These are phyloP conservation scores for Blastobotrys ciferrii DNA, from an alignment of 1,139 yeast genomes.

Conservation along the genomic window DNA sequence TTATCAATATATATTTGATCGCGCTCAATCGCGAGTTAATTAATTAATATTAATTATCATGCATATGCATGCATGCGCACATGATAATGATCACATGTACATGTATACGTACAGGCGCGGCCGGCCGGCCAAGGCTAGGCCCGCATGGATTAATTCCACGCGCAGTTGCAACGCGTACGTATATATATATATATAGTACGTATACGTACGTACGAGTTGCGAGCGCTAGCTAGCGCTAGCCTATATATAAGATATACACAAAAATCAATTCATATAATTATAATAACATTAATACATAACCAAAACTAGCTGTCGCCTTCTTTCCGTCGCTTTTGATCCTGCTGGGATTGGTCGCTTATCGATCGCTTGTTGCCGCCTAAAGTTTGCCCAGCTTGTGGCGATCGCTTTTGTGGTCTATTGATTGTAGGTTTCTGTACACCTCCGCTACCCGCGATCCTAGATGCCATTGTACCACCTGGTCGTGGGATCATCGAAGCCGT, in stretches of 20 bases:
- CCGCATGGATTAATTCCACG: too few relatives aligned
- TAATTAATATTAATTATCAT: too few relatives aligned
- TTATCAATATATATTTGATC: neutral
- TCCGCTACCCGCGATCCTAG: neutral
- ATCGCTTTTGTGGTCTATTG: slow-evolving; percentile 10
- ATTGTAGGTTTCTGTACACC: slow-evolving; percentile 4
- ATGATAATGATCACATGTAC: too few relatives aligned
- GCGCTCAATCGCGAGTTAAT: too few relatives aligned
- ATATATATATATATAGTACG: too few relatives aligned
- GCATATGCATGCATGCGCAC: too few relatives aligned
- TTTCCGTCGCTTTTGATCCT: slow-evolving; percentile 20
- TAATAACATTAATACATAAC: slow-evolving; percentile 7
- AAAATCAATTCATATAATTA: slow-evolving; percentile 3
- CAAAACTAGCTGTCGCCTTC: slow-evolving; percentile 13
- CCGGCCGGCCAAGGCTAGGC: too few relatives aligned
- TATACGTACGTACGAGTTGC: too few relatives aligned
- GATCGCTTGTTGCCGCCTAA: slow-evolving; percentile 15
- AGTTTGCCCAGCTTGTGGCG: slow-evolving; percentile 10
- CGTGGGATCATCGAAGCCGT: neutral
- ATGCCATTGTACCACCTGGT: neutral
- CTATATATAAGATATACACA: too few relatives aligned
- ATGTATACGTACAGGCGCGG: too few relatives aligned
- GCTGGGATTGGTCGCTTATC: slow-evolving; percentile 12
- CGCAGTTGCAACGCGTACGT: too few relatives aligned
- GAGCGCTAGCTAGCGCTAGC: too few relatives aligned